Evolutionary conservation across 306 rosid genomes (phyloP).

Genomic region (Dalbergia cochinchinensis): DNA sequence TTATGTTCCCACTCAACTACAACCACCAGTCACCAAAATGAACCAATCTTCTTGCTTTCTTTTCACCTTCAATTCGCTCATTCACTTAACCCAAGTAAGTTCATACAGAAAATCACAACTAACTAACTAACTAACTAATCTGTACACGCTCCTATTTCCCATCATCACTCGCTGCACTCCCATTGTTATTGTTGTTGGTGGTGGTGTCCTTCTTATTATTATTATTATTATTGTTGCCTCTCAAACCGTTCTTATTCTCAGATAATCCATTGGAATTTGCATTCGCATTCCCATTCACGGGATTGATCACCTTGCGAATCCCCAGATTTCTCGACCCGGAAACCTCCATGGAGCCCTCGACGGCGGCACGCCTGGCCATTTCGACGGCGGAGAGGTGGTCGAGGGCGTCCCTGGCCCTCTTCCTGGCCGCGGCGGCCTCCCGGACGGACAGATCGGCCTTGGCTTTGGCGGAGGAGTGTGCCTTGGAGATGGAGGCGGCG

Average conservation of each 20-base stretch:
- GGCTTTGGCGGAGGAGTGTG: conserved; percentile 41
- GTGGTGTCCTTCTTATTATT: too few relatives aligned
- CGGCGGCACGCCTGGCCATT: conserved; percentile 36
- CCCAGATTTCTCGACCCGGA: conserved; percentile 48
- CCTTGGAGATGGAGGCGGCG: conserved; percentile 52
- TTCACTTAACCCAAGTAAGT: background rate
- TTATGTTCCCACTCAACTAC: background rate
- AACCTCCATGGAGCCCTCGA: conserved; percentile 44
- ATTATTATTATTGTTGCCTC: background rate
- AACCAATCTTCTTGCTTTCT: background rate
- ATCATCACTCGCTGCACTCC: conserved; percentile 32
- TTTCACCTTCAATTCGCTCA: background rate
- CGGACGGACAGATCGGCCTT: conserved; percentile 62
- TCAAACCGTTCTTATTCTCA: conserved; percentile 29
- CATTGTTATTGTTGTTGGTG: background rate
- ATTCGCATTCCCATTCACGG: background rate
- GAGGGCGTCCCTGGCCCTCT: conserved; percentile 70
- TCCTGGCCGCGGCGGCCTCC: conserved; percentile 67
- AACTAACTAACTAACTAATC: too few relatives aligned
- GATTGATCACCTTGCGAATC: background rate
- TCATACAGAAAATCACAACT: too few relatives aligned
- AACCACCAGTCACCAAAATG: background rate
- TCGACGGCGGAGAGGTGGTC: conserved; percentile 47
- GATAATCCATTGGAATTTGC: background rate
- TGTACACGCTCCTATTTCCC: conserved; percentile 42